Conservation (phyloP, 768 basidiomycete genomes). For the Psilocybe tampanensis region DNA sequence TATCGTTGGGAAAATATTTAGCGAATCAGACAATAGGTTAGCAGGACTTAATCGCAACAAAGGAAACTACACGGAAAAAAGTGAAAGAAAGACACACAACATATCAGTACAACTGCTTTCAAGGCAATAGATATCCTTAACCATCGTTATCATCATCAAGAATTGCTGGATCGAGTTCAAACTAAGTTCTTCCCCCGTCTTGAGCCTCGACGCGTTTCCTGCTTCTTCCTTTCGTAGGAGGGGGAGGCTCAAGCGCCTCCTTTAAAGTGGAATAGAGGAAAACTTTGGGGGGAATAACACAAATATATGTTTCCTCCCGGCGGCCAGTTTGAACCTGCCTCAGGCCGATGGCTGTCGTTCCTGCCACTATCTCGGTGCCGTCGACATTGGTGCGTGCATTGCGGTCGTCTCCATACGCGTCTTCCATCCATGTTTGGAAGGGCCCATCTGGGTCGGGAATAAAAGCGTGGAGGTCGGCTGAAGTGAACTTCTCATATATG, state of each 20-base stretch:
- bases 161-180: too few relatives aligned
- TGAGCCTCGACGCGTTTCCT: too few relatives aligned
- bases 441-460: conserved; percentile 2
- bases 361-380: conserved; percentile 10
- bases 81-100: too few relatives aligned
- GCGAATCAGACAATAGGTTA: too few relatives aligned
- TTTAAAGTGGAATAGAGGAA: conserved; percentile 20
- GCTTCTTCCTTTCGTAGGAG: background rate
- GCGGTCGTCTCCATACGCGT: conserved; percentile 27
- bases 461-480: conserved; percentile 23
- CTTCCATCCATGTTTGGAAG: conserved; percentile 23
- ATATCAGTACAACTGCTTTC: too few relatives aligned
- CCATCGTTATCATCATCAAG: too few relatives aligned
- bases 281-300: conserved; percentile 20
- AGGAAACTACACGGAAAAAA: too few relatives aligned
- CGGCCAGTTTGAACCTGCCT: conserved; percentile 8
- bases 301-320: conserved; percentile 4
- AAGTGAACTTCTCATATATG: conserved; percentile 29
- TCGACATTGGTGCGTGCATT: background rate
- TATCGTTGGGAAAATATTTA: too few relatives aligned
- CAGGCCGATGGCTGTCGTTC: conserved; percentile 23
- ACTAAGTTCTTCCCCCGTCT: too few relatives aligned
- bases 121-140: too few relatives aligned
- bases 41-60: too few relatives aligned
- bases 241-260: conserved; percentile 19